phyloP scores from a whole-genome alignment of 768 basidiomycete species.

The Naganishia kalamii region DNA sequence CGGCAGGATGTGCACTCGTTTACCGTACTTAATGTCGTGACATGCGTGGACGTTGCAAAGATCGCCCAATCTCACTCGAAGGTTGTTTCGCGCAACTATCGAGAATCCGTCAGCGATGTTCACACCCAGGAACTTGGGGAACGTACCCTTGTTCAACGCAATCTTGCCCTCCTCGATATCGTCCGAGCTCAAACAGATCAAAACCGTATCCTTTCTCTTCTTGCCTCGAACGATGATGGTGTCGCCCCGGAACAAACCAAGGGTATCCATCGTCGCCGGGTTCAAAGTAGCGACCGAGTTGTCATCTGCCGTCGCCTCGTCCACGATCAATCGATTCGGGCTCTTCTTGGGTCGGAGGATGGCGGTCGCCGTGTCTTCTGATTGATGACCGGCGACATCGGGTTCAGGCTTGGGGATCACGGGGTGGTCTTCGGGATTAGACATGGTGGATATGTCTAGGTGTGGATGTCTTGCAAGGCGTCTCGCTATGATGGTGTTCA shows the following conservation, averaged over 20 bases:
- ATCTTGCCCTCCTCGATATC: slow-evolving; percentile 98
- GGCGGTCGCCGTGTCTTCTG: slow-evolving; percentile 82
- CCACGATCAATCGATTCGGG: slow-evolving; percentile 94
- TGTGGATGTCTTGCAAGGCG: neutral
- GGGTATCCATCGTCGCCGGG: slow-evolving; percentile 90
- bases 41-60: slow-evolving; percentile 93
- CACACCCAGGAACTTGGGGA: no score
- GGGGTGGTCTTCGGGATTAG: neutral
- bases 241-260: slow-evolving; percentile 92
- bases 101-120: neutral
- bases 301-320: slow-evolving; percentile 87
- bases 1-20: slow-evolving; percentile 90
- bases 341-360: slow-evolving; percentile 97
- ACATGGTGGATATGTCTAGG: neutral
- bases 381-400: slow-evolving; percentile 53
- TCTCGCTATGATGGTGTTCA: neutral
- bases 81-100: slow-evolving; percentile 90
- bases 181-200: slow-evolving; percentile 91
- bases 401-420: slow-evolving; percentile 35
- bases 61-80: slow-evolving; percentile 95
- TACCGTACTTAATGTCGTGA: slow-evolving; percentile 97
- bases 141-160: slow-evolving; percentile 81
- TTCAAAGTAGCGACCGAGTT: slow-evolving; percentile 98
- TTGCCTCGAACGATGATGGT: slow-evolving; percentile 93
- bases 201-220: slow-evolving; percentile 93